phyloP scores from a whole-genome alignment of 2,329 filamentous ascomycete genomes.

The Aureobasidium zeae region DNA sequence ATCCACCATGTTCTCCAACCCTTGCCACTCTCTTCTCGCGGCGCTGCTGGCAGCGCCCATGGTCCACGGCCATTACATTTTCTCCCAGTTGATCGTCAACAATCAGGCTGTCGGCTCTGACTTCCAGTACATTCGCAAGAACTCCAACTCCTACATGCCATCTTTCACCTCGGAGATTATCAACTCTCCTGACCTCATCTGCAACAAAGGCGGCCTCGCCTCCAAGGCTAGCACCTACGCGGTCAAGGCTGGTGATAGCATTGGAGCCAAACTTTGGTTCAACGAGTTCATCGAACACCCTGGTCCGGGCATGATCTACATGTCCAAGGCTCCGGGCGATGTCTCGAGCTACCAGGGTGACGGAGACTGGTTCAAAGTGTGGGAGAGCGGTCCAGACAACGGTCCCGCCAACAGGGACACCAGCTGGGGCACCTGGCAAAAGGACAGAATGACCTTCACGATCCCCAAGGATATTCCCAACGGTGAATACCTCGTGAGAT shows the following conservation, averaged over 20 bases:
- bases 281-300: slow-evolving; percentile 17
- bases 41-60: no score
- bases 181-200: slow-evolving; percentile 26
- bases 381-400: slow-evolving; percentile 15
- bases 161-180: slow-evolving; percentile 26
- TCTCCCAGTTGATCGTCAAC: slow-evolving; percentile 35
- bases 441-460: slow-evolving; percentile 22
- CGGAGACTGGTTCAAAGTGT: slow-evolving; percentile 21
- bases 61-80: slow-evolving; percentile 27
- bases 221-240: slow-evolving; percentile 29
- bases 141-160: slow-evolving; percentile 16
- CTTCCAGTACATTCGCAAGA: slow-evolving; percentile 39
- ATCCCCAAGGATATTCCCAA: slow-evolving; percentile 44
- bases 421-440: slow-evolving; percentile 13
- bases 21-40: no score
- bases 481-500: slow-evolving; percentile 47
- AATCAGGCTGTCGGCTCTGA: slow-evolving; percentile 30
- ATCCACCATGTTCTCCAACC: no score
- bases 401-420: slow-evolving; percentile 10
- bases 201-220: slow-evolving; percentile 20
- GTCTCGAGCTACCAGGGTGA: slow-evolving; percentile 17
- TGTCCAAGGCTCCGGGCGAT: slow-evolving; percentile 20
- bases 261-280: slow-evolving; percentile 13
- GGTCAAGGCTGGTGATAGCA: slow-evolving; percentile 18
- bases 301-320: slow-evolving; percentile 21